Base-by-base conservation (phyloP, 139 green algal genomes). In the Volvox reticuliferus region DNA sequence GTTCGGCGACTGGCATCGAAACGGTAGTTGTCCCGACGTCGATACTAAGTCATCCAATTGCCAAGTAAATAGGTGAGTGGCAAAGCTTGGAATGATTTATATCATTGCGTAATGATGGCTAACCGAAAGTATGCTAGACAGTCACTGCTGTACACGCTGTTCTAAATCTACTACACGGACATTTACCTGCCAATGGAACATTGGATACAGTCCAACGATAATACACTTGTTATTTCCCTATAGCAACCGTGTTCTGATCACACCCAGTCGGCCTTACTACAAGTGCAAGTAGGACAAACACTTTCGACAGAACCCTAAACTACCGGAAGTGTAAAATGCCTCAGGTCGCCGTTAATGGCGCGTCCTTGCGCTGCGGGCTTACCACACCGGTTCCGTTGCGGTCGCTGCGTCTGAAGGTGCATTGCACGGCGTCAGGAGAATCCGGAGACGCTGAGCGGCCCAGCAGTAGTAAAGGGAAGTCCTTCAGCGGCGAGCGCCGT, bases 381-480 rank as follows among this genome's bases (percentile, higher is more conserved):
- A 17, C 75, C 13, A 32, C 32, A 35, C 33, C 30, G 28, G 75
- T 32, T 79, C 28, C 71, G 71, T 79, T 79, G 2, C 71, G 76
- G 76, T 65, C 36, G 19, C 76, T 33, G 6, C 36, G 78, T 21
- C 37, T 84, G 35, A 63, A 67, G 32, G 36, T 84, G 20, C 78
- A 84, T 12, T 86, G 79, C 79, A n/a, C 79, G 50, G 79, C 79
- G 12, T 50, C 79, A 30, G 28, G 50, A 21, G 79, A 86, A 24
- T 36, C 78, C 20, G 50, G 79, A 12, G 79, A 86, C 50, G 33
- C n/a, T 18, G 71, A 88, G 32, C n/a, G 78, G 13, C 85, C 89
- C 19, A 86, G 80, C 33, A 91, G 76, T 50, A 89, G 89, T 33
- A 92, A 94, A 68, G 92, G 92, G 0, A 92, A 92, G 32, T 63